Evolutionary conservation across 2,329 filamentous ascomycete genomes (phyloP).

Genomic region (Aureobasidium sp.): DNA sequence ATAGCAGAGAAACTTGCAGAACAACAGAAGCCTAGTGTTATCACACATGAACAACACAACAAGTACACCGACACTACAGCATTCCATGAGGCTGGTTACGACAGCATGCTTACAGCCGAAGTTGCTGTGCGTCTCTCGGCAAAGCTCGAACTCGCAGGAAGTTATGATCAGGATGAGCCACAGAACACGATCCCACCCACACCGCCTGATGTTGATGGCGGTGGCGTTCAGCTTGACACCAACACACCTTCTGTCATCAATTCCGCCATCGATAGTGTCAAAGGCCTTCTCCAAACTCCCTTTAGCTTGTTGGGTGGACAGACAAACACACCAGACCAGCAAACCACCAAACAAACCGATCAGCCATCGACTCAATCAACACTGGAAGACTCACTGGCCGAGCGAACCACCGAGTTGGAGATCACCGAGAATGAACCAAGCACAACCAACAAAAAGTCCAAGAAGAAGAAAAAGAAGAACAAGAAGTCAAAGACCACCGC

Average conservation of each 20-base stretch:
- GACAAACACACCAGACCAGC: not conserved
- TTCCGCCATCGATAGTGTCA: conserved; percentile 3
- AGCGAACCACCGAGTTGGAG: not conserved
- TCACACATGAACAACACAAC: conserved; percentile 28
- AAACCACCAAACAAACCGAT: too few relatives aligned
- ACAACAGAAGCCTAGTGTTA: conserved; percentile 35
- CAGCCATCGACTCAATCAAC: not conserved
- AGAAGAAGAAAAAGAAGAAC: conserved; percentile 15
- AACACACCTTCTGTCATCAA: not conserved
- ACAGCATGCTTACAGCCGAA: conserved; percentile 52
- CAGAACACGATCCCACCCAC: not conserved
- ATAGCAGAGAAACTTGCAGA: conserved; percentile 36
- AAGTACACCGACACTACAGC: conserved; percentile 33
- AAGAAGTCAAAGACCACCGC: not conserved
- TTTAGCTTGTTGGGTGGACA: conserved; percentile 2
- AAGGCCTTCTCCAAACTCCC: not conserved
- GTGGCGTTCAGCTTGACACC: conserved; percentile 14
- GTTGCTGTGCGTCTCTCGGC: conserved; percentile 48
- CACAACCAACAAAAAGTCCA: conserved; percentile 15
- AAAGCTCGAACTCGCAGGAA: conserved; percentile 38
- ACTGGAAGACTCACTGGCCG: not conserved
- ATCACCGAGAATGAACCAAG: not conserved
- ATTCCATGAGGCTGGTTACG: conserved; percentile 55
- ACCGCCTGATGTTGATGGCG: conserved; percentile 14
- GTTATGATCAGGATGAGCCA: conserved; percentile 20